Conservation (phyloP, 768 basidiomycete genomes). For the Leccinum olivaceopallidum region DNA sequence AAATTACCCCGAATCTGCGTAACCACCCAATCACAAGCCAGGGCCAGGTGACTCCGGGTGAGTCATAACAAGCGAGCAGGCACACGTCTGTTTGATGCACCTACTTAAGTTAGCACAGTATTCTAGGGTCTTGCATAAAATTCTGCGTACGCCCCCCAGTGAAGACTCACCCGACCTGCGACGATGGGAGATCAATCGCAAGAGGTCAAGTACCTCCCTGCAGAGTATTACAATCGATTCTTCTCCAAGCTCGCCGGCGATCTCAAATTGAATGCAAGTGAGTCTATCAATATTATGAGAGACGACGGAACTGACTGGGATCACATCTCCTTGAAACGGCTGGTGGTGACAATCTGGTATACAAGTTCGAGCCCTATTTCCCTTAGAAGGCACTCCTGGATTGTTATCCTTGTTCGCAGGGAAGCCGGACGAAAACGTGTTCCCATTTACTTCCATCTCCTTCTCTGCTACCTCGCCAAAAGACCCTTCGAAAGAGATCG, state of each 20-base stretch:
- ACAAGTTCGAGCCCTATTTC: background rate
- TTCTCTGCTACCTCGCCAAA: too few relatives aligned
- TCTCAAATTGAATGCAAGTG: constrained; percentile 60
- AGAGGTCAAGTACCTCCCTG: constrained; percentile 38
- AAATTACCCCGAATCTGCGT: background rate
- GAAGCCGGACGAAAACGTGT: background rate
- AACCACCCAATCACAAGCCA: background rate
- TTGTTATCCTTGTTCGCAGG: background rate
- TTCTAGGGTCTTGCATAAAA: background rate
- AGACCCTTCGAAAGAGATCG: too few relatives aligned
- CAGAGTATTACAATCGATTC: constrained; percentile 52
- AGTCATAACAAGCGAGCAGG: background rate
- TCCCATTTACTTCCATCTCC: background rate
- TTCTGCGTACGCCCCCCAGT: background rate
- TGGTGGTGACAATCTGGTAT: background rate
- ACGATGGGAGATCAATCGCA: background rate
- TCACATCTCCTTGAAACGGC: background rate
- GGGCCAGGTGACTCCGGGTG: too few relatives aligned
- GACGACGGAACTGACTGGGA: background rate
- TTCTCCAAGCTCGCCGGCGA: constrained; percentile 57
- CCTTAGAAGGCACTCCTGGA: background rate
- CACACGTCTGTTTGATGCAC: background rate
- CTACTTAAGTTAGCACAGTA: background rate
- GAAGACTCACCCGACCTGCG: background rate
- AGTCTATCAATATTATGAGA: constrained; percentile 20